Evolutionary conservation across 495 filamentous ascomycete genomes (phyloP).

Genomic region (Rusavskia elegans): DNA sequence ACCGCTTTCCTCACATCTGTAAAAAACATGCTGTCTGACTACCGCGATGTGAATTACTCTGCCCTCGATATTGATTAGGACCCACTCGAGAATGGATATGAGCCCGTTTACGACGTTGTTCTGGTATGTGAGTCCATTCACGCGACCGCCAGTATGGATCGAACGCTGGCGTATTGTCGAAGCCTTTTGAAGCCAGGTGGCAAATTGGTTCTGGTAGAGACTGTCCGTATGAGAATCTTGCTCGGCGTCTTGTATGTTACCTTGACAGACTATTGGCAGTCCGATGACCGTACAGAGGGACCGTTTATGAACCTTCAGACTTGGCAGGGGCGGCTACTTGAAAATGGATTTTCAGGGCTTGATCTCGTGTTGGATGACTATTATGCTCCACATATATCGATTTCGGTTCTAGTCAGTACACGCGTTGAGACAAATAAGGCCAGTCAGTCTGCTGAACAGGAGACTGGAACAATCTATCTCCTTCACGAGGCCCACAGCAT

Average conservation of each 20-base stretch:
- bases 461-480: background rate
- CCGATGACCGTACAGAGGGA: background rate
- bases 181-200: slow-evolving; percentile 21
- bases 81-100: slow-evolving; percentile 29
- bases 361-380: background rate
- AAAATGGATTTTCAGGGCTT: background rate
- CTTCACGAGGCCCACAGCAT: background rate
- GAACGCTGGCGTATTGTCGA: slow-evolving; percentile 30
- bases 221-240: background rate
- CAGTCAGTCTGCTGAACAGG: background rate
- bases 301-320: background rate
- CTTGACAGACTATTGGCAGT: background rate
- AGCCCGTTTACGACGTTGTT: slow-evolving; percentile 29
- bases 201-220: slow-evolving; percentile 8
- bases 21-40: slow-evolving; percentile 12
- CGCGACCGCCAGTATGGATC: slow-evolving; percentile 27
- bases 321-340: background rate
- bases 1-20: slow-evolving; percentile 22
- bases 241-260: background rate
- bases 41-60: slow-evolving; percentile 14
- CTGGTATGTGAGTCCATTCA: slow-evolving; percentile 38
- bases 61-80: slow-evolving; percentile 31
- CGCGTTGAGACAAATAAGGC: background rate
- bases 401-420: background rate
- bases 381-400: background rate